A percentile compares a stretch with the other conserved stretches of the same genome.
phyloP scores from a whole-genome alignment of 106 monocot species.

The Vanilla planifolia region DNA sequence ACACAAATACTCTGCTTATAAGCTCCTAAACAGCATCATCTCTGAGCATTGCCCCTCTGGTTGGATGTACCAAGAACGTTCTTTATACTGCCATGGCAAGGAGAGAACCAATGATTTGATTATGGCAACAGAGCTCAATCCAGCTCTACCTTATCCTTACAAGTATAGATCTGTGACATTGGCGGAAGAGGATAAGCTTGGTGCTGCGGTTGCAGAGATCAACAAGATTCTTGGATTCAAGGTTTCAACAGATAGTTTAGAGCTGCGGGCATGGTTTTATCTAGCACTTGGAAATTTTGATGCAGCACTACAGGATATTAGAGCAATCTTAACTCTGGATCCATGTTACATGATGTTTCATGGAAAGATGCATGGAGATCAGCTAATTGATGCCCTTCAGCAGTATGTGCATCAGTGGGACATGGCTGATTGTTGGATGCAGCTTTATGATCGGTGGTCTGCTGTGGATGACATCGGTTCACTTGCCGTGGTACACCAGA shows the following conservation, averaged over 20 bases:
- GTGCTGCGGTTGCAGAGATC: constrained; percentile 74
- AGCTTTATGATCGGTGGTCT: constrained; percentile 94
- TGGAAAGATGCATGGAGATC: constrained; percentile 78
- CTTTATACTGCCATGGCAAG: constrained; percentile 68
- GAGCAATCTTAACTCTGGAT: constrained; percentile 85
- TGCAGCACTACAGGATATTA: constrained; percentile 64
- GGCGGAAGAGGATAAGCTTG: constrained; percentile 68
- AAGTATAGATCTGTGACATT: constrained; percentile 71
- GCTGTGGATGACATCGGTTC: constrained; percentile 97
- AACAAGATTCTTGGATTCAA: constrained; percentile 92
- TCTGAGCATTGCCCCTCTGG: constrained; percentile 45
- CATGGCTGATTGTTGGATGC: constrained; percentile 99
- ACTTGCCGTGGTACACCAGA: constrained; percentile 94
- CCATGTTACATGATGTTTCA: constrained; percentile 88
- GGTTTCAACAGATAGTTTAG: constrained; percentile 82
- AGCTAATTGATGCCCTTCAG: constrained; percentile 67
- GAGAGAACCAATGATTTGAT: constrained; percentile 73
- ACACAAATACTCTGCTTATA: constrained; percentile 87
- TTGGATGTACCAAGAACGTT: constrained; percentile 96
- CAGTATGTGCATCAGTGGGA: constrained; percentile 71
- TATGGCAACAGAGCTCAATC: constrained; percentile 61
- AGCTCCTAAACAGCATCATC: constrained; percentile 55
- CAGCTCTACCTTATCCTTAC: constrained; percentile 75
- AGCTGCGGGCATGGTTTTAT: constrained; percentile 86
- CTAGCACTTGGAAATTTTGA: constrained; percentile 61